phyloP scores from a whole-genome alignment of 306 rosid species.

The Prunus davidiana region DNA sequence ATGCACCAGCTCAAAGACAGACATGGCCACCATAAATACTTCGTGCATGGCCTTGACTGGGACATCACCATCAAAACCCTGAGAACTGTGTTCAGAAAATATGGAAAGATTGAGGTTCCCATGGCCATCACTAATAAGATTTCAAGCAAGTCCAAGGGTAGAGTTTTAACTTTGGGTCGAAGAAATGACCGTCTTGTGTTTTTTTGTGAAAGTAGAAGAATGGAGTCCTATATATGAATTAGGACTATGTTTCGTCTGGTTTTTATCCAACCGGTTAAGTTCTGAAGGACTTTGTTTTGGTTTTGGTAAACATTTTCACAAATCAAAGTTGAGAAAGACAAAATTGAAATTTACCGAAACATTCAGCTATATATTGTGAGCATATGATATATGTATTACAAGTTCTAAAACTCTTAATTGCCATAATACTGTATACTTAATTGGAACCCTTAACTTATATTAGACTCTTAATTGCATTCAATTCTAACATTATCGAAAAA shows the following conservation, averaged over 20 bases:
- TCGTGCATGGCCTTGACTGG: constrained; percentile 5
- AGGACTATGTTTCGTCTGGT: too few species aligned
- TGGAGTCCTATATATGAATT: not conserved
- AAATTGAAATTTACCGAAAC: too few species aligned
- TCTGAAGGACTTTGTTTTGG: not conserved
- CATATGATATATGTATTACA: not conserved
- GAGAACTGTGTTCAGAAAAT: not conserved
- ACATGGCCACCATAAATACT: not conserved
- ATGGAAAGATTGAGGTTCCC: not conserved
- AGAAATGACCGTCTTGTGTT: not conserved
- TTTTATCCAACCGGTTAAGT: not conserved
- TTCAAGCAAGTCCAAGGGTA: too few species aligned
- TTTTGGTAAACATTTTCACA: not conserved
- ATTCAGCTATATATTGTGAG: not conserved
- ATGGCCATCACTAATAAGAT: not conserved
- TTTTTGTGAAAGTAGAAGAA: not conserved
- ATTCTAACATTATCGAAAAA: not conserved
- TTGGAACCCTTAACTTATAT: not conserved
- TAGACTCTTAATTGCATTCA: not conserved
- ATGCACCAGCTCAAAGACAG: not conserved
- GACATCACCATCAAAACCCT: constrained; percentile 10
- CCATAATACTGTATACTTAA: not conserved
- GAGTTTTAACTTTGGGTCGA: not conserved
- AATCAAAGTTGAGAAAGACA: too few species aligned
- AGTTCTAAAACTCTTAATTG: not conserved